Evolutionary conservation across 2,329 filamentous ascomycete species (phyloP), one percentile per base, ranked within the genome.

Genomic region (Dactylellina haptotyla): DNA sequence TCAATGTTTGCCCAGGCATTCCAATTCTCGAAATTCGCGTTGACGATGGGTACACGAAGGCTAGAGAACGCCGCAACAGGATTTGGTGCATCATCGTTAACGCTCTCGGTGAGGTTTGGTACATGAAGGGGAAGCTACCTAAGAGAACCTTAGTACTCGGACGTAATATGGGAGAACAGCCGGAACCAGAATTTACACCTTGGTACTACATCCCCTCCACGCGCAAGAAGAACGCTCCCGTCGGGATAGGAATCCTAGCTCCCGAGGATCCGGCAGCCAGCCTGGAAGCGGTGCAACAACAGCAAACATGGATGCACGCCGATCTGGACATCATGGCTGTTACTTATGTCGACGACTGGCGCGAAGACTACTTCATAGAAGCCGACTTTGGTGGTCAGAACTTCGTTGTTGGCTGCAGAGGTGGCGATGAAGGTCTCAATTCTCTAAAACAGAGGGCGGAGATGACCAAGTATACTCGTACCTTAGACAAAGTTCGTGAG

Each of bases 31-130:
- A 88, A 0, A 87, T 99, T 72, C 87, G 87, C 46, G 87, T 97
- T 4, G 95, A 99, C 78, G 93, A 97, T 26, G 87, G 87, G 58
- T 95, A 93, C 80, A 93, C 86, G 53, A 80, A 85, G 25, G 89
- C 88, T 77, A 88, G 93, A 28, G 89, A 89, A 79, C 83, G 86
- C 2, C 84, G 88, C 54, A 86, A 87, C 10, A 88, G 93, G 26
- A 86, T 95, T 10, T 98, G 93, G 92, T 92, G 91, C n/a, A 89
- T 94, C 43, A 91, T 88, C n/a, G 82, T 99, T 58, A 99, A 99
- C 79, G 94, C 95, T 0, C 84, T 99, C 6, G 95, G 95, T 0
- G 95, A 99, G 80, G 84, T 97, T 0, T 98, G 90, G 80, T 97
- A 94, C 77, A 83, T 98, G 69, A 73, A 73, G 26, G 69, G 69